Conservation (phyloP, 257 asterid genomes). For the Solanum tarapatanum region DNA sequence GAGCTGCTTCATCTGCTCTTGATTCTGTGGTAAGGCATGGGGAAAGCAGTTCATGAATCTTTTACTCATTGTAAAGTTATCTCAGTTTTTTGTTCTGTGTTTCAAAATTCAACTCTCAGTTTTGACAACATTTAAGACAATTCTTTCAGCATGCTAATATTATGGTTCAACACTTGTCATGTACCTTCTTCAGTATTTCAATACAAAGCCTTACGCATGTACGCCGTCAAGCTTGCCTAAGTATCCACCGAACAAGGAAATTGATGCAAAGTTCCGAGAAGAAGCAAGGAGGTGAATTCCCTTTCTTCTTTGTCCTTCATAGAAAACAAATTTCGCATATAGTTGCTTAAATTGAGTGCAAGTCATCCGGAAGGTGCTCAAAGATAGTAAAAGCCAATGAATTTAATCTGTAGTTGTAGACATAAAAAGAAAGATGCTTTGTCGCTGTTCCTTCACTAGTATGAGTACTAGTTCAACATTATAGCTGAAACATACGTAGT, state of each 20-base stretch:
- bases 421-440: background rate
- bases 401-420: background rate
- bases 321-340: background rate
- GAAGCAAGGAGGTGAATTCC: conserved; percentile 47
- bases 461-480: background rate
- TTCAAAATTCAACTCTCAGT: background rate
- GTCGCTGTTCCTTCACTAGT: background rate
- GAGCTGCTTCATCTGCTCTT: conserved; percentile 63
- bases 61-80: background rate
- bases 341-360: background rate
- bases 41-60: background rate
- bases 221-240: conserved; percentile 72
- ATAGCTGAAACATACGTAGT: background rate
- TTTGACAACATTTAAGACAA: background rate
- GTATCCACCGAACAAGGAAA: conserved; percentile 88
- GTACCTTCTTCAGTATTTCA: conserved; percentile 43
- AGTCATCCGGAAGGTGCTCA: background rate
- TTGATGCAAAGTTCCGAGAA: conserved; percentile 83
- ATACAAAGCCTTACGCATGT: conserved; percentile 60
- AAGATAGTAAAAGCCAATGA: background rate
- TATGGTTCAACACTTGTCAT: conserved; percentile 6
- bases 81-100: background rate
- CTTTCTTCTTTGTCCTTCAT: background rate
- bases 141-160: background rate
- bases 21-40: conserved; percentile 39